A percentile compares a stretch with the other conserved stretches of the same genome.
Conservation (phyloP, 345 rosid genomes). For the Syzygium jambos region DNA sequence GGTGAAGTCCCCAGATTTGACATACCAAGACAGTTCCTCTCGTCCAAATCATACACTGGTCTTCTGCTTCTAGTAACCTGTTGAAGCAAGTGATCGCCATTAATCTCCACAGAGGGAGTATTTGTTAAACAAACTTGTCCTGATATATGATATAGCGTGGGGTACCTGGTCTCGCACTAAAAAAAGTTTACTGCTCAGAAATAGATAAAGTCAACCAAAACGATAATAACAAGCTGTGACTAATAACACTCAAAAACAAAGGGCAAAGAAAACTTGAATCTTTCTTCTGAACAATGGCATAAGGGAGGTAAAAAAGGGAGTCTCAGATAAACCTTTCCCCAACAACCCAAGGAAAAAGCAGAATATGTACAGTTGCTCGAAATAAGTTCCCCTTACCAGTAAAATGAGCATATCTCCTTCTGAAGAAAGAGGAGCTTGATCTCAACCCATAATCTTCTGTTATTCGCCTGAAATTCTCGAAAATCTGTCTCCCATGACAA, state of each 20-base stretch:
- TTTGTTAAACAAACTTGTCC: slow-evolving; percentile 28
- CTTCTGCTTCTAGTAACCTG: slow-evolving; percentile 16
- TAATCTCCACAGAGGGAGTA: slow-evolving; percentile 14
- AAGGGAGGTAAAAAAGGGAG: not conserved
- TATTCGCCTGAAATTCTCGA: slow-evolving; percentile 67
- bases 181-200: slow-evolving; percentile 53
- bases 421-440: slow-evolving; percentile 20
- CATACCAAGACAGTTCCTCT: slow-evolving; percentile 1
- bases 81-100: slow-evolving; percentile 13
- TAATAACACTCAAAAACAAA: not conserved
- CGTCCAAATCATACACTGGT: slow-evolving; percentile 12
- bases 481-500: slow-evolving; percentile 59
- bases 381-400: slow-evolving; percentile 38
- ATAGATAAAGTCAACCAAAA: not conserved
- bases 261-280: not conserved
- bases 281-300: not conserved
- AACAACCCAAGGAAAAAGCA: not conserved
- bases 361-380: not conserved
- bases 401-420: slow-evolving; percentile 25
- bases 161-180: slow-evolving; percentile 77
- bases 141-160: slow-evolving; percentile 25
- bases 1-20: too few species aligned
- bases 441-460: slow-evolving; percentile 69
- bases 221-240: not conserved
- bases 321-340: not conserved